phyloP scores from a whole-genome alignment of 1,284 basidiomycete genomes.

The Boletellus deceptivus region DNA sequence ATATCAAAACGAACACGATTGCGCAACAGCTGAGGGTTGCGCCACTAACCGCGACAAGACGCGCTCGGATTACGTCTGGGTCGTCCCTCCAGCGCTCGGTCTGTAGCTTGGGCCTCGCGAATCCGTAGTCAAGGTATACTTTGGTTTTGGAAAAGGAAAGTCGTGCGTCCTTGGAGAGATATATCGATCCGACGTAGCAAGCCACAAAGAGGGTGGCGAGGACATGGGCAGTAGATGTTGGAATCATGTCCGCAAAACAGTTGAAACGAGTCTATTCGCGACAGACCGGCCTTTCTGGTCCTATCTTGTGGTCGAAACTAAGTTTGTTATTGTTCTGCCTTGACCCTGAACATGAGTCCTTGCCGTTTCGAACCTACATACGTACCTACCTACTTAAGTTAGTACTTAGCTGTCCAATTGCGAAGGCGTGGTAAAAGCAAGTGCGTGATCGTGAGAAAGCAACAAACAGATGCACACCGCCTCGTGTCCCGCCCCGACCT shows the following conservation, averaged over 20 bases:
- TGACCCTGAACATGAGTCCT: neutral
- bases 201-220: slow-evolving; percentile 48
- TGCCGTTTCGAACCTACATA: too few relatives aligned
- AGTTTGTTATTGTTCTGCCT: slow-evolving; percentile 19
- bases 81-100: slow-evolving; percentile 66
- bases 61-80: slow-evolving; percentile 68
- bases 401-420: too few relatives aligned
- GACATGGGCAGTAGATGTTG: slow-evolving; percentile 40
- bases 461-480: slow-evolving; percentile 22
- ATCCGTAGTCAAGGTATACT: slow-evolving; percentile 26
- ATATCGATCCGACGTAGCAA: slow-evolving; percentile 64
- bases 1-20: slow-evolving; percentile 42
- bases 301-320: slow-evolving; percentile 15
- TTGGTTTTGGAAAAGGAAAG: slow-evolving; percentile 43
- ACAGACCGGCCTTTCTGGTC: slow-evolving; percentile 16
- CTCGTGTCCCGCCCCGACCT: slow-evolving; percentile 13
- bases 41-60: slow-evolving; percentile 56
- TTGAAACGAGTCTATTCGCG: slow-evolving; percentile 3
- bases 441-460: slow-evolving; percentile 21
- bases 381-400: too few relatives aligned
- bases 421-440: too few relatives aligned
- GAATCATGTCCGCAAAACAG: slow-evolving; percentile 23
- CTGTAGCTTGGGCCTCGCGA: slow-evolving; percentile 29
- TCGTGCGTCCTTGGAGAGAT: slow-evolving; percentile 55
- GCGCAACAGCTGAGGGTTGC: slow-evolving; percentile 55